Conservation (phyloP, 2,329 filamentous ascomycete species). For the Teratosphaeria pseudoeucalypti region DNA sequence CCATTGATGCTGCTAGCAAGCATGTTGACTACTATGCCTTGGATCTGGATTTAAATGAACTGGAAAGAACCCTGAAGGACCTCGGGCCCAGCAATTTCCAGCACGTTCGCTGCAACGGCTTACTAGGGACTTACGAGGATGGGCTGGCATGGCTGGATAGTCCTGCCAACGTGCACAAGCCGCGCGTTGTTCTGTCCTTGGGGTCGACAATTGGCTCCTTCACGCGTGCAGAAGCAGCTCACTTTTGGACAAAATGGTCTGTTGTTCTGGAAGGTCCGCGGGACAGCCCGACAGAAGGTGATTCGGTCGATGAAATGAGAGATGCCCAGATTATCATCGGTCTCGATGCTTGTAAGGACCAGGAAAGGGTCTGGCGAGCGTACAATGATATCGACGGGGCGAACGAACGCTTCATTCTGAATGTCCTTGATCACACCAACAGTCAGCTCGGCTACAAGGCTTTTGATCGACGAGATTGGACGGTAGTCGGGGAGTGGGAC, state of each 20-base stretch:
- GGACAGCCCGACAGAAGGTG: background rate
- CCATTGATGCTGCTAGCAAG: background rate
- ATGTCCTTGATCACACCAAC: background rate
- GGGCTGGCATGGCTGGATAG: background rate
- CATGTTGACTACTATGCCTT: slow-evolving; percentile 1
- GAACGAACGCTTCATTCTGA: slow-evolving; percentile 1
- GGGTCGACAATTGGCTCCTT: background rate
- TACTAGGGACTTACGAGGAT: background rate
- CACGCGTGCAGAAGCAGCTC: background rate
- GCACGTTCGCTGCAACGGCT: background rate
- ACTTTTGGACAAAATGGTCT: background rate
- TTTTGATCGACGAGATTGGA: background rate
- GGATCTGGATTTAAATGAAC: background rate
- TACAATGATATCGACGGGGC: background rate
- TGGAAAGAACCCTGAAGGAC: background rate
- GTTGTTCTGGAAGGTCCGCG: background rate
- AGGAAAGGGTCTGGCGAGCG: background rate
- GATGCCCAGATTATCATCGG: background rate
- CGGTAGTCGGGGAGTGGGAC: background rate
- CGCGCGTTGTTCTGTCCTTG: background rate
- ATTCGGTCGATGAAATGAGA: background rate
- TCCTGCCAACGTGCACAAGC: background rate
- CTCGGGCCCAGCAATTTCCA: background rate
- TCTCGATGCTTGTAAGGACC: background rate
- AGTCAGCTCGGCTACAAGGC: background rate